Evolutionary conservation across 1,284 basidiomycete species (phyloP).

Genomic region (Moesziomyces sp.): DNA sequence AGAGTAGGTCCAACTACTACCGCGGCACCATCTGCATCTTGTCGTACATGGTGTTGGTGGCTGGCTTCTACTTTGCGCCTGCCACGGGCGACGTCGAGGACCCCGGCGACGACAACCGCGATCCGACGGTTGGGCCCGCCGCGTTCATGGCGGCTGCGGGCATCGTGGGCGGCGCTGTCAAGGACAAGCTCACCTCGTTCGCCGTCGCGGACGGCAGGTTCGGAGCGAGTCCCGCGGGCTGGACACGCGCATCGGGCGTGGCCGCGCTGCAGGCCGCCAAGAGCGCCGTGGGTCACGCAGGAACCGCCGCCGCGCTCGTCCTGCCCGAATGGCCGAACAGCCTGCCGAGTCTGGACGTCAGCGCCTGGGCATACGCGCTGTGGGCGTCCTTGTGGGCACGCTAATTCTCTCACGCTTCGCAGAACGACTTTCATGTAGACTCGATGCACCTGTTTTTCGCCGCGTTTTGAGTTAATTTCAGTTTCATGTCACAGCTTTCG

Average conservation of each 20-base stretch:
- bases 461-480: no score
- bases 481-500: no score
- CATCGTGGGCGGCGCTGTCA: not conserved
- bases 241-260: slow-evolving; percentile 10
- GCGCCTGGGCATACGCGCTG: slow-evolving; percentile 30
- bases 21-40: slow-evolving; percentile 66
- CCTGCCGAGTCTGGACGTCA: slow-evolving; percentile 17
- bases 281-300: not conserved
- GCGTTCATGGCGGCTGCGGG: slow-evolving; percentile 4
- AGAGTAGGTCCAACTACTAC: slow-evolving; percentile 92
- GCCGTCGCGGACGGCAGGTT: slow-evolving; percentile 25
- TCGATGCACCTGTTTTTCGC: no score
- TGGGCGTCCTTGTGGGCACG: slow-evolving; percentile 42
- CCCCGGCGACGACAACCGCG: slow-evolving; percentile 51
- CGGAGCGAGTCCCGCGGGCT: slow-evolving; percentile 16
- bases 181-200: slow-evolving; percentile 18
- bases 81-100: slow-evolving; percentile 54
- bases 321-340: slow-evolving; percentile 10
- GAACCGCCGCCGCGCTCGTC: not conserved
- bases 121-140: not conserved
- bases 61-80: slow-evolving; percentile 66
- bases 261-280: slow-evolving; percentile 3
- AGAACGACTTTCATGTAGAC: no score
- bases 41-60: slow-evolving; percentile 61
- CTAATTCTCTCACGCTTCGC: not conserved